Evolutionary conservation across 257 asterid genomes (phyloP), one percentile per base, ranked within the genome.

Genomic region (Scutellaria baicalensis): DNA sequence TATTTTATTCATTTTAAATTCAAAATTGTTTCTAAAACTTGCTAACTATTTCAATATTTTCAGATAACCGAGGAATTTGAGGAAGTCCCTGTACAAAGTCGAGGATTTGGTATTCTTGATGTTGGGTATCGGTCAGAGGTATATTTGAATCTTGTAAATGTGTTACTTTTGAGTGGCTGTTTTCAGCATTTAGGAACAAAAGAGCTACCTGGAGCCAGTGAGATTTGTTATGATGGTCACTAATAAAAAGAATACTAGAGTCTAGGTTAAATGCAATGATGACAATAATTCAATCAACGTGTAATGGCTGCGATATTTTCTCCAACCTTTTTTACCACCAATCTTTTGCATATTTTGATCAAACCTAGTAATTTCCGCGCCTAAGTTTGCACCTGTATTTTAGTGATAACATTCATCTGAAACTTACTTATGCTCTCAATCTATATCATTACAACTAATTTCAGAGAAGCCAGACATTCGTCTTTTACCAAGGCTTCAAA

Each of bases 111-210:
- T 52, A 72, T 72, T 72, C 77, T 72, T 63, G 77, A 72, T 63
- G 77, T 72, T 40, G 77, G 77, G 57, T 72, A 72, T 68, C 77
- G 77, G 10, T 72, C 77, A 63, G 50, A 72, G 77, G 77, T 72
- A 72, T 17, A 31, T 9, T 50, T 62, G 27, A 71, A 59, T 60
- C 43, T 14, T n/a, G 56, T 61, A 11, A 10, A 40, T 48, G 35
- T n/a, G 23, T 18, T 35, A 5, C 6, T 55, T 1, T 54, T 45
- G 7, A 31, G 23, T 8, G 12, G 20, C 39, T 47, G 49, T 36
- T 33, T 43, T 23, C 27, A 9, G 36, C 59, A 65, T 48, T 9
- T n/a, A 10, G 35, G 59, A 43, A 63, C 0, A 42, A 63, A 51
- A 50, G 36, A 36, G 44, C 50, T 66, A 49, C 36, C 70, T 66